Conservation (phyloP, 1,284 basidiomycete species). For the Volvariella volvacea region DNA sequence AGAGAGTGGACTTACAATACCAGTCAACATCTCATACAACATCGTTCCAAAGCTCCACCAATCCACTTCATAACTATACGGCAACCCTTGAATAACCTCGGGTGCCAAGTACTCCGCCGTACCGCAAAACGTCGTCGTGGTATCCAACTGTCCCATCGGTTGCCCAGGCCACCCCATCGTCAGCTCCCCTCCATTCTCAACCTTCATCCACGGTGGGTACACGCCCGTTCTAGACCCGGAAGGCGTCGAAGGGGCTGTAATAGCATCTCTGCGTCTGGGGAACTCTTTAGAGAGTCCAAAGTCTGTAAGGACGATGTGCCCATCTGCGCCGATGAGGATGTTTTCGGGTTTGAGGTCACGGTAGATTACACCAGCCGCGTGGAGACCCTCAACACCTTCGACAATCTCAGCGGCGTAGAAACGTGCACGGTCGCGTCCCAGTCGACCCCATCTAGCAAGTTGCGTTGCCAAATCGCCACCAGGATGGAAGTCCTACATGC, state of each 20-base stretch:
- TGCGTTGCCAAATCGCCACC: constrained; percentile 97
- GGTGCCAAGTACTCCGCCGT: constrained; percentile 94
- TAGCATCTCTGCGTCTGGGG: constrained; percentile 38
- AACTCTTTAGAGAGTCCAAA: constrained; percentile 92
- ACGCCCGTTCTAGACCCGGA: constrained; percentile 33
- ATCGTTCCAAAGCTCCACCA: constrained; percentile 99
- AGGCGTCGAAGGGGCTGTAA: constrained; percentile 52
- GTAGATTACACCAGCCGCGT: constrained; percentile 82
- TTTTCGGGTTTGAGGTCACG: constrained; percentile 93
- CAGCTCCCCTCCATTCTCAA: constrained; percentile 37
- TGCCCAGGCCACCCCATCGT: constrained; percentile 50
- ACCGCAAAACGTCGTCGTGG: constrained; percentile 82
- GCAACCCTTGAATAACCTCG: constrained; percentile 86
- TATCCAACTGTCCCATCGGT: constrained; percentile 43
- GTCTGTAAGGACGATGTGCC: constrained; percentile 94
- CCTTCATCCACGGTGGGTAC: constrained; percentile 69
- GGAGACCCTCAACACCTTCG: constrained; percentile 89
- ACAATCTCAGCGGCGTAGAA: constrained; percentile 97
- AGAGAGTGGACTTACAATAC: constrained; percentile 59
- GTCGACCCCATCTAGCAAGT: constrained; percentile 87
- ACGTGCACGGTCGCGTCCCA: constrained; percentile 87
- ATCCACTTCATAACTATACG: constrained; percentile 93
- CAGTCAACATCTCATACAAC: constrained; percentile 91
- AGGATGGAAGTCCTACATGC: constrained; percentile 80
- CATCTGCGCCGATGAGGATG: constrained; percentile 87